Evolutionary conservation across 345 rosid genomes (phyloP).

Genomic region (Chamaenerion angustifolium): DNA sequence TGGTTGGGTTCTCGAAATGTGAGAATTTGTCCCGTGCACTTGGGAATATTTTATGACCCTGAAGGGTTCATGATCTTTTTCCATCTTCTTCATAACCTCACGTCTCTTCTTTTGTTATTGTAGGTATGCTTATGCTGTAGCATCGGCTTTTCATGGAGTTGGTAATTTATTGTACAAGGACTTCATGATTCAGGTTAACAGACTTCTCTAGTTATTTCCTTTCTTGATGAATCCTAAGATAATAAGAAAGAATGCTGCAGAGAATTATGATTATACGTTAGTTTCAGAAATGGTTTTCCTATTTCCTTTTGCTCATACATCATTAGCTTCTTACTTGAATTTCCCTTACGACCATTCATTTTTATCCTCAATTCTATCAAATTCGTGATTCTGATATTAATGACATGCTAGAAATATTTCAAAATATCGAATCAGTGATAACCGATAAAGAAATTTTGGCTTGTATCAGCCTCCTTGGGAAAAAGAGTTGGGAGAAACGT

Average conservation of each 20-base stretch:
- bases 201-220: not conserved
- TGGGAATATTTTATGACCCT: not conserved
- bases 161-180: constrained; percentile 71
- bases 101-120: constrained; percentile 11
- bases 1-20: constrained; percentile 99
- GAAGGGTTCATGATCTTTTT: too few species aligned
- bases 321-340: too few species aligned
- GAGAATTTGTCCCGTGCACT: constrained; percentile 8
- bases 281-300: too few species aligned
- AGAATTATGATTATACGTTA: too few species aligned
- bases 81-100: not conserved
- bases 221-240: not conserved
- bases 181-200: constrained; percentile 92
- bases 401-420: not conserved
- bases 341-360: too few species aligned
- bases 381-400: too few species aligned
- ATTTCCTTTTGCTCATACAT: too few species aligned
- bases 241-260: too few species aligned
- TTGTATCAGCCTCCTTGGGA: constrained; percentile 95
- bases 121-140: constrained; percentile 97
- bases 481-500: constrained; percentile 65
- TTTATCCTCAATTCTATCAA: too few species aligned
- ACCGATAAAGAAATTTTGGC: constrained; percentile 5
- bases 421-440: constrained; percentile 2
- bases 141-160: constrained; percentile 90